A percentile compares a stretch with the other conserved stretches of the same genome.
These are phyloP conservation scores for Amanita fuliginea DNA, from an alignment of 768 basidiomycete genomes.

Conservation along the genomic window DNA sequence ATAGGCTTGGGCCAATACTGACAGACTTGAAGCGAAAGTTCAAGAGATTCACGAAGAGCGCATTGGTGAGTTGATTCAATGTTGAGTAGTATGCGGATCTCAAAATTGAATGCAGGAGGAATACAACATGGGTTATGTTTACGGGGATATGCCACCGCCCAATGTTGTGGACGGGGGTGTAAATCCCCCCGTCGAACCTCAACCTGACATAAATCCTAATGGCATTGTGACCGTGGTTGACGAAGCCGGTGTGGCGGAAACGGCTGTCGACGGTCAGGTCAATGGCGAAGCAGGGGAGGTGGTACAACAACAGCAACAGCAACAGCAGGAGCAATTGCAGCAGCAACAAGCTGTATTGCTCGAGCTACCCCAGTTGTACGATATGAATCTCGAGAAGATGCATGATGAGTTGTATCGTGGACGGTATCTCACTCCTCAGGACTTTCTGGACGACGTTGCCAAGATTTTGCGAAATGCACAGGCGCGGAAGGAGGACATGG, in stretches of 20 bases:
- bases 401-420: slow-evolving; percentile 75
- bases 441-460: slow-evolving; percentile 76
- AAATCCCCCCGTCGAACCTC: slow-evolving; percentile 3
- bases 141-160: slow-evolving; percentile 4
- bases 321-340: slow-evolving; percentile 18
- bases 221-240: slow-evolving; percentile 33
- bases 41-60: slow-evolving; percentile 78
- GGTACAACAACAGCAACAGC: slow-evolving; percentile 20
- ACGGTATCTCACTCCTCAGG: slow-evolving; percentile 77
- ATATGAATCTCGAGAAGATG: slow-evolving; percentile 91
- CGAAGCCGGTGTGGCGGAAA: slow-evolving; percentile 22
- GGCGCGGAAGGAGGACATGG: slow-evolving; percentile 53
- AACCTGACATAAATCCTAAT: slow-evolving; percentile 15
- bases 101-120: slow-evolving; percentile 47
- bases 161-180: slow-evolving; percentile 2
- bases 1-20: slow-evolving; percentile 83
- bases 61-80: slow-evolving; percentile 40
- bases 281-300: slow-evolving; percentile 25
- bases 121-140: slow-evolving; percentile 41
- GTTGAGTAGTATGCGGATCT: background rate
- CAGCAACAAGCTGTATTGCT: slow-evolving; percentile 2
- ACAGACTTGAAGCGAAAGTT: slow-evolving; percentile 87
- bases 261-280: slow-evolving; percentile 22
- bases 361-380: slow-evolving; percentile 42
- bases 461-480: slow-evolving; percentile 73